phyloP scores from a whole-genome alignment of 495 filamentous ascomycete genomes.

The Talaromyces thailandensis region DNA sequence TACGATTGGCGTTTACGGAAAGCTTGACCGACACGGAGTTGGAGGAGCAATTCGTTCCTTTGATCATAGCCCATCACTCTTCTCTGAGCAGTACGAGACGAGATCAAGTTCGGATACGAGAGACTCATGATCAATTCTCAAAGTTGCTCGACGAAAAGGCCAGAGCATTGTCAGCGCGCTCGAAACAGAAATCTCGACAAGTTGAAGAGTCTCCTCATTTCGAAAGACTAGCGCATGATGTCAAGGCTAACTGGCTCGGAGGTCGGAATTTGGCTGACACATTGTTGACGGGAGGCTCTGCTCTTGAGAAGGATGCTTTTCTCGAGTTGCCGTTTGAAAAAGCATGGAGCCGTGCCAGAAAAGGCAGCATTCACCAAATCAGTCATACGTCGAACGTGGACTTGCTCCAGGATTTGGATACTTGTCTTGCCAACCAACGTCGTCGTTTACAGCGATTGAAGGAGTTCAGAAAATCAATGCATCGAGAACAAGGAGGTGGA shows the following conservation, averaged over 20 bases:
- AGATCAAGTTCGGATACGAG: conserved; percentile 22
- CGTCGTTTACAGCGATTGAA: conserved; percentile 63
- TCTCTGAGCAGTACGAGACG: conserved; percentile 45
- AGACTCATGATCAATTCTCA: conserved; percentile 53
- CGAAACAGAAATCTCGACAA: not conserved
- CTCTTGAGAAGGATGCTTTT: conserved; percentile 49
- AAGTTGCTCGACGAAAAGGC: conserved; percentile 47
- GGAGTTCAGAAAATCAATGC: conserved; percentile 44
- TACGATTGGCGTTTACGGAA: conserved; percentile 53
- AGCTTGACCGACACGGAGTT: conserved; percentile 46
- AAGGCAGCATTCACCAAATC: conserved; percentile 43
- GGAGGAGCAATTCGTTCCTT: conserved; percentile 49
- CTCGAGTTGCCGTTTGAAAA: conserved; percentile 55
- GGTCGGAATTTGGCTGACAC: conserved; percentile 58
- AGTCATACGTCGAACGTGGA: conserved; percentile 26
- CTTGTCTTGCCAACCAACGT: conserved; percentile 50
- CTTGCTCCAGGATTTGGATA: conserved; percentile 51
- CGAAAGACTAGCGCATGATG: conserved; percentile 29
- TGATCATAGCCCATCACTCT: conserved; percentile 64
- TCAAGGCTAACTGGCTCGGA: conserved; percentile 69
- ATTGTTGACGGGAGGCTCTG: conserved; percentile 55
- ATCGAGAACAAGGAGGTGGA: conserved; percentile 13
- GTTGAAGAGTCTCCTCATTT: conserved; percentile 31
- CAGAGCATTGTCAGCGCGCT: conserved; percentile 26
- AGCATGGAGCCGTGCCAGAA: conserved; percentile 54